phyloP scores from a whole-genome alignment of 352 stramenopile genomes.

The Phytophthora cryptogea region DNA sequence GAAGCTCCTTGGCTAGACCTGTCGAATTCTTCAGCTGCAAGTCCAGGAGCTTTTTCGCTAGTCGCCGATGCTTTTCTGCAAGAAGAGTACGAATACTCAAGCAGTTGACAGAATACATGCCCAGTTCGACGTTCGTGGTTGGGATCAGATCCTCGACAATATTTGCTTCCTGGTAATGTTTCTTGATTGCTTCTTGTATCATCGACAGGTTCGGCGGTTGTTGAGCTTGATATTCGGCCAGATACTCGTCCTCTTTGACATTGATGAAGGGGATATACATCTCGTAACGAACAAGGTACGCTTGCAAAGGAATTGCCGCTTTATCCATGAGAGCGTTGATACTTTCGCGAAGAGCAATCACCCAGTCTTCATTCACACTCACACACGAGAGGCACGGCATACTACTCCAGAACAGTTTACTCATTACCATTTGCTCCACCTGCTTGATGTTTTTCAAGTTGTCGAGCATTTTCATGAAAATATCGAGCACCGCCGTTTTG shows the following conservation, averaged over 20 bases:
- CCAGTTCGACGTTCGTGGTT: conserved; percentile 69
- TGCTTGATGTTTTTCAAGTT: conserved; percentile 87
- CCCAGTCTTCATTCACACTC: conserved; percentile 87
- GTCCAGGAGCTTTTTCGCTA: conserved; percentile 77
- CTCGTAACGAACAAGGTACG: conserved; percentile 88
- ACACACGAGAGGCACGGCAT: conserved; percentile 88
- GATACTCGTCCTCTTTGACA: conserved; percentile 88
- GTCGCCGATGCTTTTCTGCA: conserved; percentile 76
- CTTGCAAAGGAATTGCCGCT: conserved; percentile 53
- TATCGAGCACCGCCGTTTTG: conserved; percentile 58
- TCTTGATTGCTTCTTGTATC: conserved; percentile 81
- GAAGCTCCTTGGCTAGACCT: conserved; percentile 67
- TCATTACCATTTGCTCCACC: conserved; percentile 93
- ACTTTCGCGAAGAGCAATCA: conserved; percentile 59
- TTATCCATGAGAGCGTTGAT: conserved; percentile 65
- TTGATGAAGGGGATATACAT: conserved; percentile 90
- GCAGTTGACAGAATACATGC: conserved; percentile 86
- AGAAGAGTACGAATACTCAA: conserved; percentile 65
- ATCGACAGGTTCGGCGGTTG: conserved; percentile 70
- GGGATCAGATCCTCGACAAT: conserved; percentile 65
- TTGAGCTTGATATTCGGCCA: conserved; percentile 73
- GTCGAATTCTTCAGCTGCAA: conserved; percentile 81
- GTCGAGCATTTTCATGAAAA: conserved; percentile 83
- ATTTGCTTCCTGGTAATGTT: conserved; percentile 66
- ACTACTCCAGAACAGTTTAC: conserved; percentile 94